Base-by-base conservation (phyloP, 257 asterid genomes). In the Nicotiana attenuata region DNA sequence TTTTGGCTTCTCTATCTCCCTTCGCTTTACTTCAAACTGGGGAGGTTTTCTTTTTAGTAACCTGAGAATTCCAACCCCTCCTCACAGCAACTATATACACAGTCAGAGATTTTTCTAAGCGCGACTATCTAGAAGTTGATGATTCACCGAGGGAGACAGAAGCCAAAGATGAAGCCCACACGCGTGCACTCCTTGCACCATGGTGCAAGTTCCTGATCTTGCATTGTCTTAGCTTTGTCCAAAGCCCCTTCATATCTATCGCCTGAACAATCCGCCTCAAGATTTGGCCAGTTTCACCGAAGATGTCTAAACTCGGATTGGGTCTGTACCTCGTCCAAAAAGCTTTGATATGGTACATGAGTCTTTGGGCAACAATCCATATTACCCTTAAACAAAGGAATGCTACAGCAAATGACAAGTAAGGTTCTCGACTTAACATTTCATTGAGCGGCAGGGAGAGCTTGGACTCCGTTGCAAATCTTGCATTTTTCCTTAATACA, bases 101-200 rank as follows among this genome's bases (percentile, higher is more conserved):
- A 13, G 17, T 52, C 56, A 52, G 56, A 52, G 56, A 52, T 52
- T 13, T 11, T 10, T 4, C 1, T 14, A 14, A 52, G 56, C 47
- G 17, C 5, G 56, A 11, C 56, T 65, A 61, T 84, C 89, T 84
- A 33, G 90, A 69, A 2, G 88, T 68, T 24, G 92, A 82, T 0
- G 91, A 64, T 85, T 88, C 84, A 41, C 91, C 92, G 76, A 88
- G 81, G 50, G 92, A 88, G 52, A 89, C 91, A 0, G 93, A 89
- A 19, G 96, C 86, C 78, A 91, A 82, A 28, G 97, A 92, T 0
- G 91, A 92, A 3, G 94, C 96, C 90, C 92, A 92, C 50, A 89
- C 94, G 76, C 90, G 86, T 29, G 92, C 93, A 76, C 85, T 90
- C 75, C 87, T 86, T 45, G 92, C 96, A 53, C 94, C 91, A 15